phyloP scores from a whole-genome alignment of 441 rosid genomes.

The Biscutella laevigata region DNA sequence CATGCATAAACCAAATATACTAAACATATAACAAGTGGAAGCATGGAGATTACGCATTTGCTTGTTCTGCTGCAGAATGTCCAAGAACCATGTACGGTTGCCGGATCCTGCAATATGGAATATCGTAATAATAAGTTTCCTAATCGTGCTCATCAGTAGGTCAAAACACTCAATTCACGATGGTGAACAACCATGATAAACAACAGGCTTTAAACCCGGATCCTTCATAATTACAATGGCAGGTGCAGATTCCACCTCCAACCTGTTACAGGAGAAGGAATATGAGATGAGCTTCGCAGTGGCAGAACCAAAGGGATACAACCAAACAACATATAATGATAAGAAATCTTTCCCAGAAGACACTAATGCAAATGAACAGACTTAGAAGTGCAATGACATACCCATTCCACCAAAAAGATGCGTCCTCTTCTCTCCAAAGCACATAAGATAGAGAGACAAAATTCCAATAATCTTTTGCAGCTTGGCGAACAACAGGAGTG shows the following conservation, averaged over 20 bases:
- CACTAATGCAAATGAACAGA: slow-evolving; percentile 1
- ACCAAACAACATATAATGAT: neutral
- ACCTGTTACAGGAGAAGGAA: slow-evolving; percentile 44
- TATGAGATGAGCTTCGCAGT: slow-evolving; percentile 15
- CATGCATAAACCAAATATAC: slow-evolving; percentile 8
- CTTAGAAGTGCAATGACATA: slow-evolving; percentile 35
- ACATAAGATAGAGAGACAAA: slow-evolving; percentile 74
- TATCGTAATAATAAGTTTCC: slow-evolving; percentile 23
- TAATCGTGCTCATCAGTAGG: slow-evolving; percentile 9
- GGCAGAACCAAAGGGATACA: neutral
- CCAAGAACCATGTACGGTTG: slow-evolving; percentile 63
- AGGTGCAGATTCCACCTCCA: slow-evolving; percentile 94
- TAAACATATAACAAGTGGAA: slow-evolving; percentile 11
- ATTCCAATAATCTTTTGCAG: slow-evolving; percentile 68
- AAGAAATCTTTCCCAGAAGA: neutral
- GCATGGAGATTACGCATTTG: slow-evolving; percentile 49
- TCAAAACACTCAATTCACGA: slow-evolving; percentile 18
- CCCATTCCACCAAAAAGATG: slow-evolving; percentile 93
- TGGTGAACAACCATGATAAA: slow-evolving; percentile 59
- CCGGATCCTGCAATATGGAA: slow-evolving; percentile 48
- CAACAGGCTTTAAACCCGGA: slow-evolving; percentile 81
- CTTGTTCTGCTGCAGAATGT: slow-evolving; percentile 71
- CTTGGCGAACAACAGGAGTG: slow-evolving; percentile 70
- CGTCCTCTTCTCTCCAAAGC: slow-evolving; percentile 90
- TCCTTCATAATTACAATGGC: slow-evolving; percentile 84